These are phyloP conservation scores for Blastocystis sp. DNA, from an alignment of 352 stramenopile species.

Conservation along the genomic window DNA sequence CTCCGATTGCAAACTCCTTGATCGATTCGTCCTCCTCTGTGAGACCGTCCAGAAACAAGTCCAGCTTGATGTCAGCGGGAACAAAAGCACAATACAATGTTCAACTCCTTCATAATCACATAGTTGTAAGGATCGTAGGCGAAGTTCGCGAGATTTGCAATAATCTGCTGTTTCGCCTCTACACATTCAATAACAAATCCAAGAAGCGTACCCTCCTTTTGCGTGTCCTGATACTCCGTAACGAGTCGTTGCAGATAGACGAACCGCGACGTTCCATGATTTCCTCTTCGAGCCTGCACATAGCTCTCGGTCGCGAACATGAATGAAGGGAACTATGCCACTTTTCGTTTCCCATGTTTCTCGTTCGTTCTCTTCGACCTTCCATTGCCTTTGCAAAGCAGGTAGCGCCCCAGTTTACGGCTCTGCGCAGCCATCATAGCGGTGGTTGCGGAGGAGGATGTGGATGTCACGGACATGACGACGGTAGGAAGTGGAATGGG, in stretches of 20 bases:
- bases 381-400: background rate
- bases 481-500: background rate
- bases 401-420: background rate
- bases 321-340: background rate
- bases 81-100: background rate
- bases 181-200: background rate
- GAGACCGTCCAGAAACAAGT: conserved; percentile 30
- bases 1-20: conserved; percentile 17
- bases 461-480: conserved; percentile 1
- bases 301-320: conserved; percentile 47
- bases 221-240: conserved; percentile 37
- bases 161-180: conserved; percentile 13
- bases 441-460: conserved; percentile 5
- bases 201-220: background rate
- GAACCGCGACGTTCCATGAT: conserved; percentile 23
- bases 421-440: conserved; percentile 5
- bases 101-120: background rate
- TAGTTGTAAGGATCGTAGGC: conserved; percentile 45
- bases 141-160: conserved; percentile 44
- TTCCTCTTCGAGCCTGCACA: conserved; percentile 10
- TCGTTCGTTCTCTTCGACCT: background rate
- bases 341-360: background rate
- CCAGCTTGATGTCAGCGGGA: background rate
- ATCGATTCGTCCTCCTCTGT: background rate
- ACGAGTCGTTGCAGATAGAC: conserved; percentile 26